Conservation (phyloP, 2,329 filamentous ascomycete species). For the Orbilia javanica region DNA sequence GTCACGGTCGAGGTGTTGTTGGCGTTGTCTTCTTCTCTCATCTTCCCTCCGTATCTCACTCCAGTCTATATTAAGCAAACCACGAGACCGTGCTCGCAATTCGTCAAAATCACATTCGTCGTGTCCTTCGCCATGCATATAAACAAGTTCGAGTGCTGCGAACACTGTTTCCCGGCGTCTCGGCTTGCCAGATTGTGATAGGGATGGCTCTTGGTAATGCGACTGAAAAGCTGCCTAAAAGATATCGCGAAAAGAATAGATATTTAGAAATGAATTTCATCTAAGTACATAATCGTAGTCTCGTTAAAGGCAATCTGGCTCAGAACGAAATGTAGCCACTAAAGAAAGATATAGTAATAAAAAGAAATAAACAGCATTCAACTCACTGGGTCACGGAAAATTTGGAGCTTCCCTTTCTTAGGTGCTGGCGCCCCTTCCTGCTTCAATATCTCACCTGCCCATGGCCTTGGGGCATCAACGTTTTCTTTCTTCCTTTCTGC, state of each 20-base stretch:
- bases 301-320: conserved; percentile 59
- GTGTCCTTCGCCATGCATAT: conserved; percentile 35
- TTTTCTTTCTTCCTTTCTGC: conserved; percentile 96
- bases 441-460: conserved; percentile 91
- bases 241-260: conserved; percentile 64
- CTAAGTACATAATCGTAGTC: conserved; percentile 58
- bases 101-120: conserved; percentile 78
- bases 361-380: conserved; percentile 61
- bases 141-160: conserved; percentile 36
- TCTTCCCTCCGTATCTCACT: conserved; percentile 64
- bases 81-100: conserved; percentile 81
- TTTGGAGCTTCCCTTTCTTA: conserved; percentile 76
- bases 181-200: conserved; percentile 81
- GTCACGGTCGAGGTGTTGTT: conserved; percentile 50
- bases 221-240: conserved; percentile 63
- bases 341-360: conserved; percentile 7
- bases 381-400: conserved; percentile 97
- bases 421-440: conserved; percentile 75
- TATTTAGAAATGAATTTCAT: conserved; percentile 64
- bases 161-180: conserved; percentile 71
- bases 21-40: conserved; percentile 53
- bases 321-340: conserved; percentile 6
- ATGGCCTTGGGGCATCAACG: conserved; percentile 83
- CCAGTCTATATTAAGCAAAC: conserved; percentile 74
- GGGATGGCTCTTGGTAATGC: conserved; percentile 77